Base-by-base conservation (phyloP, 163 green algal genomes). In the Chlorella variabilis region DNA sequence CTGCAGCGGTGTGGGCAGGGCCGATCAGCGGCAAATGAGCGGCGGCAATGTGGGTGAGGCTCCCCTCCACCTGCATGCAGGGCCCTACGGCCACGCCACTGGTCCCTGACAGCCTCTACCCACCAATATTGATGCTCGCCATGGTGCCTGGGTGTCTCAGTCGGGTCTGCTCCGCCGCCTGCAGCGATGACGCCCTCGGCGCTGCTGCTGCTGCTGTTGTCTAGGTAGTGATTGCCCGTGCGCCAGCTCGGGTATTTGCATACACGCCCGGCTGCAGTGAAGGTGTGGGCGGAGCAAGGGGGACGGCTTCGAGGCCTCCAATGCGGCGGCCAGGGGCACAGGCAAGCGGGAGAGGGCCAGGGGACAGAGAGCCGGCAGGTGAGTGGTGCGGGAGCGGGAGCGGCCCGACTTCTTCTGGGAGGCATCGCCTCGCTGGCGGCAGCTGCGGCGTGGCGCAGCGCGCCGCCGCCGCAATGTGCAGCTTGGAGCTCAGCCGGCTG, bases 101-200 rank as follows among this genome's bases (percentile, higher is more conserved):
- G n/a, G n/a, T n/a, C n/a, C n/a, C n/a, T n/a, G n/a, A n/a, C 34
- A 36, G 68, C 23, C 15, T 13, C 25, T 7, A 17, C 74, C 34
- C 31, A 81, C 75, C 77, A 29, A 87, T 84, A 54, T 82, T 84
- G 49, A 82, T 81, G 7, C 36, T 48, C 54, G 77, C 66, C 77
- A 87, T 84, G 4, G 38, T 67, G 34, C 29, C 38, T 54, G 15
- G 27, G 38, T 27, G 25, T 38, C 38, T 48, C 45, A 67, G 59
- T 67, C 59, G 11, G 59, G 59, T 67, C 59, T 36, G 6, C 59
- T n/a, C n/a, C n/a, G 59, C 59, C 38, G 59, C 18, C 38, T 67
- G 59, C 59, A 49, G 18, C 74, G 39, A 48, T 17, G 7, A 5
- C 49, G 41, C 29, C 48, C 34, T 39, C 39, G 74, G 41, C 13